These are phyloP conservation scores for Raddia distichophylla DNA, from an alignment of 176 grass and related monocot genomes.

Conservation along the genomic window DNA sequence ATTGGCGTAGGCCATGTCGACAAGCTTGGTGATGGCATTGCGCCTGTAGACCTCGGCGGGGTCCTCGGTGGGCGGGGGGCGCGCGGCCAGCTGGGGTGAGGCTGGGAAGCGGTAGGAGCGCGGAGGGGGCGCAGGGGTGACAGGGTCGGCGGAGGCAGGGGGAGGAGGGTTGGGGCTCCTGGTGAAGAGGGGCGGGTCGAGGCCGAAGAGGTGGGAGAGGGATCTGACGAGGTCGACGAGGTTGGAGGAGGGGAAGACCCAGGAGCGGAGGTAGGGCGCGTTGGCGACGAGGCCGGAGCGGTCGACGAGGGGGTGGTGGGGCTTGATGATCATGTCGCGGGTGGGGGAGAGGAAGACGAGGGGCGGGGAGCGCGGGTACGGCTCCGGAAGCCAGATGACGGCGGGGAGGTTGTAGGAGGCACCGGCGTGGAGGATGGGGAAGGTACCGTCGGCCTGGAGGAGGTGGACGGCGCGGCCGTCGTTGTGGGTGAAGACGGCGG, in stretches of 20 bases:
- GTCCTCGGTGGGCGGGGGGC: constrained; percentile 49
- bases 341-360: constrained; percentile 77
- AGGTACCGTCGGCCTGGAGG: constrained; percentile 79
- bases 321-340: constrained; percentile 94
- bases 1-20: constrained; percentile 55
- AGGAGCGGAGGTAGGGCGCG: constrained; percentile 80
- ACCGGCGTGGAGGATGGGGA: constrained; percentile 78
- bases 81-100: constrained; percentile 37
- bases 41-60: constrained; percentile 70
- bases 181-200: constrained; percentile 83
- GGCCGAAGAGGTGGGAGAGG: constrained; percentile 75
- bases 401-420: constrained; percentile 80
- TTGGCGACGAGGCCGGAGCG: constrained; percentile 69
- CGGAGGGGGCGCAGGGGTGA: constrained; percentile 12
- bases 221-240: constrained; percentile 79
- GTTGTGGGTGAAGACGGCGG: constrained; percentile 89
- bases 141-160: constrained; percentile 5
- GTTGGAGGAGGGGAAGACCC: constrained; percentile 91
- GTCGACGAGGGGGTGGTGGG: constrained; percentile 75
- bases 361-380: constrained; percentile 78
- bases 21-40: constrained; percentile 62
- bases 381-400: constrained; percentile 88
- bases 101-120: constrained; percentile 36
- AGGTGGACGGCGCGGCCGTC: constrained; percentile 73
- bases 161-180: constrained; percentile 31